A percentile compares a stretch with the other conserved stretches of the same genome.
Evolutionary conservation across 2,329 filamentous ascomycete genomes (phyloP).

Genomic region (Epichloe festucae): DNA sequence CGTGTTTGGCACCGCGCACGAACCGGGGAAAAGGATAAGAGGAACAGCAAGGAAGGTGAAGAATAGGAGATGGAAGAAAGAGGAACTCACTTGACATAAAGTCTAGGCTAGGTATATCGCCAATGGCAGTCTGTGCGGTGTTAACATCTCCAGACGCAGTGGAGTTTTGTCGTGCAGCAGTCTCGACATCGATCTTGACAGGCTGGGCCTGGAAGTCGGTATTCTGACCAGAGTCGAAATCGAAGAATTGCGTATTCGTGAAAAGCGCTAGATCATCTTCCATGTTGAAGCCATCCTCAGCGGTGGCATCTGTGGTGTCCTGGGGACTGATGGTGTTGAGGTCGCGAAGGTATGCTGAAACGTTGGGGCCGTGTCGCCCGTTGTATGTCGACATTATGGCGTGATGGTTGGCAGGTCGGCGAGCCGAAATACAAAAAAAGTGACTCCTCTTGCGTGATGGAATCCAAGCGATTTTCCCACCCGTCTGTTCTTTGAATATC

Average conservation of each 20-base stretch:
- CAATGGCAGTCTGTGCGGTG: slow-evolving; percentile 27
- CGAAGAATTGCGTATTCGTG: slow-evolving; percentile 72
- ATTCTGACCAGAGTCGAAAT: slow-evolving; percentile 56
- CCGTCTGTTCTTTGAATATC: neutral
- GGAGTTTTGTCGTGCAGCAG: slow-evolving; percentile 15
- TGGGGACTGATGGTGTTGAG: slow-evolving; percentile 64
- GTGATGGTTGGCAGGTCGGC: neutral
- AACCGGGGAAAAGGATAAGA: neutral
- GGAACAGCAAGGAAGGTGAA: neutral
- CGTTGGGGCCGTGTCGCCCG: slow-evolving; percentile 69
- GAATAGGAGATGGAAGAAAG: neutral
- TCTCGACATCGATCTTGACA: slow-evolving; percentile 28
- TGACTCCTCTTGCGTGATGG: neutral
- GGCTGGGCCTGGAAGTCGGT: slow-evolving; percentile 41
- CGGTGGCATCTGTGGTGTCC: slow-evolving; percentile 28
- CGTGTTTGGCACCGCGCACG: neutral
- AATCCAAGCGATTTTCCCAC: neutral
- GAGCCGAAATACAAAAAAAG: neutral
- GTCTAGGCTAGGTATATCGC: slow-evolving; percentile 34
- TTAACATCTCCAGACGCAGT: slow-evolving; percentile 25
- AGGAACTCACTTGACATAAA: slow-evolving; percentile 36
- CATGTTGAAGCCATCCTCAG: slow-evolving; percentile 47
- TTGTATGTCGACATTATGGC: slow-evolving; percentile 56
- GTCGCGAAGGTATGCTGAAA: slow-evolving; percentile 79
- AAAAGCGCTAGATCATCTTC: slow-evolving; percentile 67